Evolutionary conservation across 179 eudicot genomes (phyloP), one percentile per base, ranked within the genome.

Genomic region (Beta macrorhiza): DNA sequence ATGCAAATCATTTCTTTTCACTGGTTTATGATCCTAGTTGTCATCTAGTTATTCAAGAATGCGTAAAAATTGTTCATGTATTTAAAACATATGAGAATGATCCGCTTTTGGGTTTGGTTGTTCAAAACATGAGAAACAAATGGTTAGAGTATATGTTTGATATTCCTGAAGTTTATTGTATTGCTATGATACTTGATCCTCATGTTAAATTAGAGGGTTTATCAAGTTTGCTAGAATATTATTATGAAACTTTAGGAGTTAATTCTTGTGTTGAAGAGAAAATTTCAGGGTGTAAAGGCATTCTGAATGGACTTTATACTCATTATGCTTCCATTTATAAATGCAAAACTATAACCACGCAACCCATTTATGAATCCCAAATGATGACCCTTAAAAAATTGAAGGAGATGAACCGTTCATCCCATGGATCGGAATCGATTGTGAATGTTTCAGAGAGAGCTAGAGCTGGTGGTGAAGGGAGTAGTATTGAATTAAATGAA

Each of bases 121-220:
- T 32, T 79, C 22, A 15, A 44, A 69, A 13, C 15, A 57, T 44
- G 57, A 79, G 17, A 19, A 79, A 11, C 57, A 70, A 69, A 57
- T 69, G 68, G 81, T 37, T 79, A 15, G 75, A 79, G 37, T 37
- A 53, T 44, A 32, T 79, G 73, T 62, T 42, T 57, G 81, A 79
- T 44, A 44, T 79, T 14, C 75, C 81, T 57, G 32, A 14, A n/a
- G 14, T 69, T 7, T 57, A 69, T 58, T 69, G 76, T 20, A 44
- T 70, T 69, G 69, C 55, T 20, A 0, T 22, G 14, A 79, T 79
- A 56, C 75, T 79, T 55, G 81, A 70, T 1, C 76, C 47, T 2
- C 44, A 14, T 29, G 3, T 79, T 12, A 69, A 79, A 44, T 5
- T 70, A 16, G 58, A 56, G 29, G 81, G 76, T 69, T 70, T 79